These are phyloP conservation scores for Taphrina populina DNA, from an alignment of 1,139 yeast species.

Conservation along the genomic window DNA sequence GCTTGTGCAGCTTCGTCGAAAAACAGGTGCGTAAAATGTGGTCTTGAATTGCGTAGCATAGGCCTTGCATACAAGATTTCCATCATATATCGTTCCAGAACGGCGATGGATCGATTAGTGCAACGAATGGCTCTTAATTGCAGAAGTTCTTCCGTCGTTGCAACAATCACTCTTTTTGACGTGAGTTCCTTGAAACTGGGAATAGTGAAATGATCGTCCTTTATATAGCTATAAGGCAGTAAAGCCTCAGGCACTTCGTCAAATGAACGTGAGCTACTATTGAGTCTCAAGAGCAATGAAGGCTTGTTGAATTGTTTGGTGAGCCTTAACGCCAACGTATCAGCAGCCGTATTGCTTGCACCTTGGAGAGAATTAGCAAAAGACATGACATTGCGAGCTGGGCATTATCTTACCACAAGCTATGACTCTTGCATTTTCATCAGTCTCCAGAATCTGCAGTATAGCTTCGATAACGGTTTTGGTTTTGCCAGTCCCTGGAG, in stretches of 20 bases:
- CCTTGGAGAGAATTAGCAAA: background rate
- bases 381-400: background rate
- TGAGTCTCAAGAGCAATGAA: conserved; percentile 36
- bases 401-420: conserved; percentile 34
- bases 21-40: conserved; percentile 38
- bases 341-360: conserved; percentile 39
- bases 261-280: conserved; percentile 34
- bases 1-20: conserved; percentile 40
- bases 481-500: conserved; percentile 40
- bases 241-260: conserved; percentile 38
- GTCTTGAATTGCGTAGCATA: background rate
- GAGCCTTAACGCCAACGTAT: conserved; percentile 38
- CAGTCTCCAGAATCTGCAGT: conserved; percentile 25
- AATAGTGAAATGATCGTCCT: conserved; percentile 35
- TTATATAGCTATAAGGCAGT: conserved; percentile 36
- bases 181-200: conserved; percentile 35
- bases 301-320: conserved; percentile 28
- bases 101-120: conserved; percentile 34
- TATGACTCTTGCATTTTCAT: conserved; percentile 27
- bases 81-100: conserved; percentile 29
- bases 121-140: conserved; percentile 35
- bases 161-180: conserved; percentile 36
- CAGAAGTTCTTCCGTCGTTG: conserved; percentile 36
- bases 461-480: conserved; percentile 38
- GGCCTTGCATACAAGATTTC: background rate